A percentile compares a stretch with the other conserved stretches of the same genome.
Evolutionary conservation across 345 rosid species (phyloP).

Genomic region (Anastatica hierochuntica): DNA sequence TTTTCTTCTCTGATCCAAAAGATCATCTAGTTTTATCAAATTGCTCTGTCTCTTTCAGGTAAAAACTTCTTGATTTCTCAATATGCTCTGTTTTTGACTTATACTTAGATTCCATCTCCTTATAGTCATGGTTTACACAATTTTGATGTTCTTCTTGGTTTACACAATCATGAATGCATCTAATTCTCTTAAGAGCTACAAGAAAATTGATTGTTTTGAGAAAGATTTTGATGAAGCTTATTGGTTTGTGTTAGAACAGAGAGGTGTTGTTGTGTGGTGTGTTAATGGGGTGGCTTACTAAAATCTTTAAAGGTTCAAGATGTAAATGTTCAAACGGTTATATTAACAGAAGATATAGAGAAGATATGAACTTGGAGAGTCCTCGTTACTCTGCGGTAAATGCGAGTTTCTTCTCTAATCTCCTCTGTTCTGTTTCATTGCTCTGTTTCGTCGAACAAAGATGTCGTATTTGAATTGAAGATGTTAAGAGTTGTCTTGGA

Average conservation of each 20-base stretch:
- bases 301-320: slow-evolving; percentile 62
- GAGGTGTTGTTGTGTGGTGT: too few species aligned
- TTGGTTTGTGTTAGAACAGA: too few species aligned
- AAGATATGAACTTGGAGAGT: slow-evolving; percentile 37
- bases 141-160: too few species aligned
- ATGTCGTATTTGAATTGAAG: background rate
- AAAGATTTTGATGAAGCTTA: background rate
- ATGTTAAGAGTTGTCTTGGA: background rate
- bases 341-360: slow-evolving; percentile 40
- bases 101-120: background rate
- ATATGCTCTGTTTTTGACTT: slow-evolving; percentile 3
- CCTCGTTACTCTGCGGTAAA: slow-evolving; percentile 60
- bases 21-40: slow-evolving; percentile 7
- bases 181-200: background rate
- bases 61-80: background rate
- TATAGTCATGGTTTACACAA: too few species aligned
- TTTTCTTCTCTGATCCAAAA: slow-evolving; percentile 2
- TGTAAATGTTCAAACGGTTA: slow-evolving; percentile 33
- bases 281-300: slow-evolving; percentile 80
- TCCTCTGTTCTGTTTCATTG: too few species aligned
- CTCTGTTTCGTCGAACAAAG: background rate
- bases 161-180: too few species aligned
- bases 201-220: too few species aligned
- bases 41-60: slow-evolving; percentile 17
- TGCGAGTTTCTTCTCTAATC: background rate